phyloP scores from a whole-genome alignment of 2,329 filamentous ascomycete species.

The Pestalotiopsis sp. region DNA sequence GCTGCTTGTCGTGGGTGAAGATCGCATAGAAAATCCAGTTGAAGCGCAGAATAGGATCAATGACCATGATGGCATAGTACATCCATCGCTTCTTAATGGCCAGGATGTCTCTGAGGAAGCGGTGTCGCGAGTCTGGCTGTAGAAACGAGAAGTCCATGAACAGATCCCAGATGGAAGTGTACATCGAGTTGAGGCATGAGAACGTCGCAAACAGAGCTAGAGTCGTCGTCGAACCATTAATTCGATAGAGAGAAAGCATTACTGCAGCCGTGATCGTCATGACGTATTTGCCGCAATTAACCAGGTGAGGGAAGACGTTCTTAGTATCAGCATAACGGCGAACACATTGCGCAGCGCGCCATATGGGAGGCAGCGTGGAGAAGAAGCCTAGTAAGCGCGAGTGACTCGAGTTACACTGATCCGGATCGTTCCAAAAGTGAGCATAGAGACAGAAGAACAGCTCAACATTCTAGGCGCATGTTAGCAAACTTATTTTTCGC shows the following conservation, averaged over 20 bases:
- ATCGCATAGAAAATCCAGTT: constrained; percentile 94
- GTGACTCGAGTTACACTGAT: constrained; percentile 80
- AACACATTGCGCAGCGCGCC: constrained; percentile 88
- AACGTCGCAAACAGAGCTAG: constrained; percentile 78
- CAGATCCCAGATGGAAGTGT: constrained; percentile 88
- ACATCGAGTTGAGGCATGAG: constrained; percentile 79
- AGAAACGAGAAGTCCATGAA: constrained; percentile 96
- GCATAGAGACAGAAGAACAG: constrained; percentile 94
- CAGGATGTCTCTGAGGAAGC: constrained; percentile 72
- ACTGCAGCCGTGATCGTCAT: constrained; percentile 81
- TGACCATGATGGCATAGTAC: constrained; percentile 82
- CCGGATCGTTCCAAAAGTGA: constrained; percentile 70
- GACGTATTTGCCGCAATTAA: constrained; percentile 88
- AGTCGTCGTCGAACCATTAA: constrained; percentile 56
- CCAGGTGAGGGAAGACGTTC: constrained; percentile 87
- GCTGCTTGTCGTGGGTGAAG: constrained; percentile 75
- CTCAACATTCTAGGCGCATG: constrained; percentile 68
- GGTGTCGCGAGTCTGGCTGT: constrained; percentile 69
- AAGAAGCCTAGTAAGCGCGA: constrained; percentile 87
- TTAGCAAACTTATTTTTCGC: constrained; percentile 16
- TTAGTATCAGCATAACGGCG: constrained; percentile 84
- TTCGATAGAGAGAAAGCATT: constrained; percentile 79
- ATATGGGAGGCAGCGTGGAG: constrained; percentile 78
- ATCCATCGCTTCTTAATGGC: constrained; percentile 77
- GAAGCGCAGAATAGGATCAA: constrained; percentile 86